Evolutionary conservation across 192 early-diverging fungal genomes (phyloP), one percentile per base, ranked within the genome.

Genomic region (Coemansia sp.): DNA sequence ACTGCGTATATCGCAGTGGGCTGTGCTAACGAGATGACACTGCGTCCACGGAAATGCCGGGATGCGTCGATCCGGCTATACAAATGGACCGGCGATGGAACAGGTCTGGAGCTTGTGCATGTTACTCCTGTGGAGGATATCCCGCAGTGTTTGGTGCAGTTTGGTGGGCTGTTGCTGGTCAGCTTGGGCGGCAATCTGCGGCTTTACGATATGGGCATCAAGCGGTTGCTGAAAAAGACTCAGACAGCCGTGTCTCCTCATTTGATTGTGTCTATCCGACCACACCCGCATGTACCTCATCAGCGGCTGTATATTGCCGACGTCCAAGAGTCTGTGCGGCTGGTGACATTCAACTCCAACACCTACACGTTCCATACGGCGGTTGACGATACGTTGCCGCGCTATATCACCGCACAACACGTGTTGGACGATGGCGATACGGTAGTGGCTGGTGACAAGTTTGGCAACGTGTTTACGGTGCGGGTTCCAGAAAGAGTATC

Each of bases 361-460:
- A 84, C 94, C 52, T 92, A 94, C 64, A 81, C 82, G 12, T 91
- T 99, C 69, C 85, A 85, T n/a, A 76, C 92, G 1, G 88, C 96
- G 73, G 92, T 94, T 30, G 94, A 96, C 55, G 97, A 99, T 64
- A 84, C 89, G n/a, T 68, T 85, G 16, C 90, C 90, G 42, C 84
- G 94, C 43, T 94, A 88, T 84, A 84, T 90, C 37, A 93, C 94
- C 12, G 69, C 82, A 18, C 80, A 88, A 11, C 58, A 51, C 7
- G 58, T 80, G 8, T 87, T 95, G 82, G 67, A 93, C 30, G 94
- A 97, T 74, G 96, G 93, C 60, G 89, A 96, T 60, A 97, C 97
- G 5, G 83, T 96, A 5, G 89, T 84, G 5, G 89, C 85, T 14
- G 95, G 90, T 15, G 97, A 99, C 83, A 94, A 95, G 71, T 99